Evolutionary conservation across 2,329 filamentous ascomycete genomes (phyloP).

Genomic region (Botrytis cinerea): DNA sequence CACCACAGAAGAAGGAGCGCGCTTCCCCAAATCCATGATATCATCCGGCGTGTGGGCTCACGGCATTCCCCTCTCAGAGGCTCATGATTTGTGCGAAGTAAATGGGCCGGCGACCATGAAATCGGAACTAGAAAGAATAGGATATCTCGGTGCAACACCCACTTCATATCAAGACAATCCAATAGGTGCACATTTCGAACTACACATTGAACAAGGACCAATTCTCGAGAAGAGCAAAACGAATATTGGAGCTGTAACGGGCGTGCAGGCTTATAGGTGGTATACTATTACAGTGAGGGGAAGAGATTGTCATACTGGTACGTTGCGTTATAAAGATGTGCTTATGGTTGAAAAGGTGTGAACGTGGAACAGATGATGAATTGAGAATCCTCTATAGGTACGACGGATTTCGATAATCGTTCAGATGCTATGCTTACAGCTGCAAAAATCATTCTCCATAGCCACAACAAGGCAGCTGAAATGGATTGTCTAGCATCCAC

Average conservation of each 20-base stretch:
- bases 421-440: constrained; percentile 70
- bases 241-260: constrained; percentile 69
- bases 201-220: constrained; percentile 84
- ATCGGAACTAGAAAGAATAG: constrained; percentile 69
- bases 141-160: constrained; percentile 62
- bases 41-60: constrained; percentile 77
- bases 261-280: constrained; percentile 77
- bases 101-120: constrained; percentile 63
- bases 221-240: constrained; percentile 65
- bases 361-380: not conserved
- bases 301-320: constrained; percentile 67
- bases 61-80: constrained; percentile 61
- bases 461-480: constrained; percentile 61
- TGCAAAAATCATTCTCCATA: constrained; percentile 66
- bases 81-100: constrained; percentile 64
- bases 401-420: constrained; percentile 66
- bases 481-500: constrained; percentile 63
- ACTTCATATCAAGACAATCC: constrained; percentile 61
- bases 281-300: constrained; percentile 67
- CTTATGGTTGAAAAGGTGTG: not conserved
- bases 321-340: not conserved
- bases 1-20: constrained; percentile 71
- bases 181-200: constrained; percentile 76
- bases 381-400: constrained; percentile 45
- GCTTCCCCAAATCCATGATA: constrained; percentile 75